Evolutionary conservation across 2,329 filamentous ascomycete species (phyloP), one percentile per base, ranked within the genome.

Genomic region (Fusarium tjaetaba): DNA sequence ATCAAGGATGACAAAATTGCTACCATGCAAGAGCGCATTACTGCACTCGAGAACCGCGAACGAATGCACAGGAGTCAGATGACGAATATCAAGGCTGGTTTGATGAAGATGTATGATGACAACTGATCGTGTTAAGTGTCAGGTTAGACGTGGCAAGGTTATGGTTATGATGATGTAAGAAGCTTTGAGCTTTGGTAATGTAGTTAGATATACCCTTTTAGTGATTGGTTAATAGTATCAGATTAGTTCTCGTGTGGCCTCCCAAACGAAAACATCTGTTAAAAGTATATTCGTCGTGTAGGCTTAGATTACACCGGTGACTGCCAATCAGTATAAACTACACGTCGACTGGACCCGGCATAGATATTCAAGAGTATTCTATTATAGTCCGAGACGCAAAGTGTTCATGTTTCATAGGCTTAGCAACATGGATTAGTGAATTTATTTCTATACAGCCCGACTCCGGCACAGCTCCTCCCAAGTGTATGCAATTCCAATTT

Each of bases 1-100:
- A 85, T 86, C 9, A 91, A 91, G 72, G 91, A 96, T 36, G 77
- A 77, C n/a, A 79, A 77, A 57, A 81, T 83, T 46, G 80, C 80
- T 8, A 70, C 73, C 59, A 67, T 87, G 60, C 81, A 85, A 76
- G 78, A 78, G 43, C 76, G 79, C 36, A 74, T 86, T 9, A 76
- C 75, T 13, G 80, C 78, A 22, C 75, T 87, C n/a, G 84, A 87
- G 78, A 82, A 82, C 30, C 76, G 78, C 63, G 77, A 80, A 13
- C 69, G 65, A 61, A 65, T 79, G 57, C 76, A 83, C 32, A 76
- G 78, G n/a, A 78, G 76, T 32, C 77, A 80, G 53, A 74, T 84
- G 66, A 81, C 80, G 38, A 80, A 82, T 53, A 80, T 84, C 70
- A 83, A 84, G 73, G 80, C 79, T 26, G 75, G 78, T 5, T 53